Percentiles rank a stretch among this genome's conserved stretches.
Conservation (phyloP, 1,284 basidiomycete species). For the Apiotrichum laibachii region DNA sequence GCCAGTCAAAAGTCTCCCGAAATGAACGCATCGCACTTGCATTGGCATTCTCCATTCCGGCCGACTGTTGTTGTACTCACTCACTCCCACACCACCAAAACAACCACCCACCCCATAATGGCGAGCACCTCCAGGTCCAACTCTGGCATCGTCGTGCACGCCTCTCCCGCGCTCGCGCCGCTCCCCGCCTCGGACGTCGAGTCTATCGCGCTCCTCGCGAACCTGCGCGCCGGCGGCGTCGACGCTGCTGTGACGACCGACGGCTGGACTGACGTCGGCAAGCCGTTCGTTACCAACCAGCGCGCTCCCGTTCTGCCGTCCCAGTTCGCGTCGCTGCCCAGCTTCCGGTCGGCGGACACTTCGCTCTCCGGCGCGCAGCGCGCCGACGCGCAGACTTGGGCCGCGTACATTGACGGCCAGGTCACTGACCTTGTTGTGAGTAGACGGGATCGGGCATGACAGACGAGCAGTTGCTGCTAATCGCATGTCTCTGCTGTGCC, state of each 20-base stretch:
- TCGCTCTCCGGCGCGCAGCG: conserved; percentile 25
- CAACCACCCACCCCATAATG: not conserved
- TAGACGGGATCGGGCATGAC: not conserved
- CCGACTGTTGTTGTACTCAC: no score
- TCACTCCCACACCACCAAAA: not conserved
- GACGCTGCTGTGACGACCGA: conserved; percentile 25
- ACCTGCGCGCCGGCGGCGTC: conserved; percentile 28
- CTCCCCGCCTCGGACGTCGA: conserved; percentile 39
- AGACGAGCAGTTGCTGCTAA: not conserved
- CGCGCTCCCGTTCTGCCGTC: conserved; percentile 16
- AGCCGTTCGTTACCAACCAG: conserved; percentile 33
- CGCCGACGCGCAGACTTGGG: conserved; percentile 38
- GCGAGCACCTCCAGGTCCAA: not conserved
- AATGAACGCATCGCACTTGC: not conserved
- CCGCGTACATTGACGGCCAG: conserved; percentile 42
- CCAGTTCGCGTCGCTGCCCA: conserved; percentile 29
- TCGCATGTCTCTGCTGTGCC: no score
- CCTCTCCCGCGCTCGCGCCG: conserved; percentile 32
- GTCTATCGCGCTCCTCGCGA: conserved; percentile 31
- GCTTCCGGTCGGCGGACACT: conserved; percentile 32
- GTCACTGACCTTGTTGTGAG: conserved; percentile 45
- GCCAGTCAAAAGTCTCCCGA: not conserved
- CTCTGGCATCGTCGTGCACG: conserved; percentile 27
- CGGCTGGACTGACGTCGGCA: conserved; percentile 31
- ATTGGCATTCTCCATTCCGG: no score